Evolutionary conservation across 2,329 filamentous ascomycete genomes (phyloP).

Genomic region (Bisporella sp.): DNA sequence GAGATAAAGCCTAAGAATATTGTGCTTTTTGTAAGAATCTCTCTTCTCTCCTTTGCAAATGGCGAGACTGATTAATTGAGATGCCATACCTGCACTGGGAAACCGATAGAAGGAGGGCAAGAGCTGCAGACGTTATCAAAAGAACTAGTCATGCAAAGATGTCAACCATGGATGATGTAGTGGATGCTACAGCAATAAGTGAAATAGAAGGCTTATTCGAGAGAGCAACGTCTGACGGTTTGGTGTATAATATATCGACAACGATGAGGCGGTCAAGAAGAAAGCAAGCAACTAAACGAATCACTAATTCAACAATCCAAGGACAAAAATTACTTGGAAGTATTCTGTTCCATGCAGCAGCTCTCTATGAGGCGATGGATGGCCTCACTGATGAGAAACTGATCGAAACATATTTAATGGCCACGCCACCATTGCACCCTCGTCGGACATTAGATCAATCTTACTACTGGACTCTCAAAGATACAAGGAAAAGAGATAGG

Average conservation of each 20-base stretch:
- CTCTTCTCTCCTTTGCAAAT: neutral
- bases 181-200: neutral
- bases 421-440: constrained; percentile 31
- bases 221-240: neutral
- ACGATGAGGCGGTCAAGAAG: neutral
- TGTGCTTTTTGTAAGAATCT: constrained; percentile 12
- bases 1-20: constrained; percentile 9
- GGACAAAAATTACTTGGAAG: neutral
- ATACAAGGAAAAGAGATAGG: constrained; percentile 30
- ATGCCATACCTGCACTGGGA: constrained; percentile 26
- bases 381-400: constrained; percentile 15
- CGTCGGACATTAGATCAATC: constrained; percentile 39
- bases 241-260: neutral
- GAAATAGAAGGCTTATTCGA: neutral
- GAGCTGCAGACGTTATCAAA: constrained; percentile 8
- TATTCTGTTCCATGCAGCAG: constrained; percentile 1
- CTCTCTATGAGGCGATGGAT: constrained; percentile 16
- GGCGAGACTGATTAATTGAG: constrained; percentile 5
- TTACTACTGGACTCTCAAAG: constrained; percentile 33
- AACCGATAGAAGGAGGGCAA: constrained; percentile 15
- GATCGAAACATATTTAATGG: constrained; percentile 9
- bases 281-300: neutral
- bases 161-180: neutral
- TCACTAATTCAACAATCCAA: neutral
- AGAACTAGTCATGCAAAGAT: constrained; percentile 1